Evolutionary conservation across 768 basidiomycete genomes (phyloP).

Genomic region (Boletus edulis): DNA sequence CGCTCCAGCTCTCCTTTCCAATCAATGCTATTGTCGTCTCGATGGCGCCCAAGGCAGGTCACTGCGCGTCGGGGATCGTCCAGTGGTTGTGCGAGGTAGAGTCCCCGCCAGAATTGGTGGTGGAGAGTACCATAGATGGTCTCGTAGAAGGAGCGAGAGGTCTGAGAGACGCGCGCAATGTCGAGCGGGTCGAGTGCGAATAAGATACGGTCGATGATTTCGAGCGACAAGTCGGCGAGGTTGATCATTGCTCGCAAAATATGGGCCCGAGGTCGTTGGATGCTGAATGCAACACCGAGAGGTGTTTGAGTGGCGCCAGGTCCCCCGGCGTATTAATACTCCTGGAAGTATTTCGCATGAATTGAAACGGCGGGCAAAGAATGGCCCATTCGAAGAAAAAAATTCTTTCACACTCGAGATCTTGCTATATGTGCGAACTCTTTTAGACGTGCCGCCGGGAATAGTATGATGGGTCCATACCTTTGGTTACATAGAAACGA

Average conservation of each 20-base stretch:
- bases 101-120: constrained; percentile 52
- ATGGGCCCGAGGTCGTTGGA: background rate
- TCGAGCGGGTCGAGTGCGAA: constrained; percentile 58
- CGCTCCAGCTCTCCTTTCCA: constrained; percentile 58
- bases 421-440: background rate
- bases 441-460: background rate
- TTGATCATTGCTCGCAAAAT: background rate
- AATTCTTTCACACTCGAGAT: constrained; percentile 25
- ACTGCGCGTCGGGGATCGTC: constrained; percentile 62
- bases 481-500: background rate
- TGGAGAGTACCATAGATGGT: constrained; percentile 49
- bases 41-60: constrained; percentile 31
- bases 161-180: constrained; percentile 51
- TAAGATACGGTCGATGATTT: constrained; percentile 60
- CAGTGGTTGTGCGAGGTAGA: constrained; percentile 61
- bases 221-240: constrained; percentile 49
- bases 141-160: constrained; percentile 40
- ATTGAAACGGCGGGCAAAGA: constrained; percentile 19
- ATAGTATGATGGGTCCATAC: background rate
- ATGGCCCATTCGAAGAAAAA: constrained; percentile 16
- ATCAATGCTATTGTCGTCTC: constrained; percentile 28
- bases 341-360: background rate
- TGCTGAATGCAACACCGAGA: background rate
- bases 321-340: constrained; percentile 8
- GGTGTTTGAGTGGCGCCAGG: background rate